These are phyloP conservation scores for Herpotrichia juniperi DNA, from an alignment of 2,329 filamentous ascomycete genomes.

Conservation along the genomic window DNA sequence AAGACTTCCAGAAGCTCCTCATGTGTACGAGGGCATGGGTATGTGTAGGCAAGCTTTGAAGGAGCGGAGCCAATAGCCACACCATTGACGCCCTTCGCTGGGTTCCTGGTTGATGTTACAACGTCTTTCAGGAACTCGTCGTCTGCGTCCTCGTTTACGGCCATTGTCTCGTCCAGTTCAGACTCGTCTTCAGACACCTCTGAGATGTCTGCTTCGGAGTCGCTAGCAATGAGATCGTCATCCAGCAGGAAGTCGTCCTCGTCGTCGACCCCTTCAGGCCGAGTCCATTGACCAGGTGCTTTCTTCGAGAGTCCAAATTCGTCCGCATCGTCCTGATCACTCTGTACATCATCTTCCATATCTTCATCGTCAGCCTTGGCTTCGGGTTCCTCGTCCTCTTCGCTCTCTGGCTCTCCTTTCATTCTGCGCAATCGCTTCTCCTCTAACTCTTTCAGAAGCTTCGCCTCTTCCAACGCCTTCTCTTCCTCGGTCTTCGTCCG, in stretches of 20 bases:
- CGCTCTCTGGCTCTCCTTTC: conserved; percentile 79
- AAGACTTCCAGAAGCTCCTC: conserved; percentile 73
- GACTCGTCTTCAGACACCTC: conserved; percentile 37
- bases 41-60: conserved; percentile 76
- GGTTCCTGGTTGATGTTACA: conserved; percentile 36
- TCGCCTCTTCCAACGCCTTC: conserved; percentile 76
- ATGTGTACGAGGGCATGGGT: conserved; percentile 80
- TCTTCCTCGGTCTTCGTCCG: conserved; percentile 89
- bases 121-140: conserved; percentile 56
- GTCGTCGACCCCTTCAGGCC: conserved; percentile 68
- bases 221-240: conserved; percentile 83
- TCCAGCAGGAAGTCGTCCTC: conserved; percentile 95
- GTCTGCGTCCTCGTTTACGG: conserved; percentile 50
- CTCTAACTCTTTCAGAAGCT: conserved; percentile 79
- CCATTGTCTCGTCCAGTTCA: conserved; percentile 41
- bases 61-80: conserved; percentile 48
- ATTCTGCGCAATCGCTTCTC: conserved; percentile 83
- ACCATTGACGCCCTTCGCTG: conserved; percentile 44
- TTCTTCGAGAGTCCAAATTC: conserved; percentile 67
- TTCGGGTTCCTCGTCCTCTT: conserved; percentile 66
- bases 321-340: conserved; percentile 61
- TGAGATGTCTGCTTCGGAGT: conserved; percentile 60
- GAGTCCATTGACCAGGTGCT: conserved; percentile 52
- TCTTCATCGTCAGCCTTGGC: conserved; percentile 32
- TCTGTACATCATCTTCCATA: conserved; percentile 43